Evolutionary conservation across 108 stramenopile species (phyloP), one percentile per base, ranked within the genome.

Genomic region (Aurantiochytrium sp.): DNA sequence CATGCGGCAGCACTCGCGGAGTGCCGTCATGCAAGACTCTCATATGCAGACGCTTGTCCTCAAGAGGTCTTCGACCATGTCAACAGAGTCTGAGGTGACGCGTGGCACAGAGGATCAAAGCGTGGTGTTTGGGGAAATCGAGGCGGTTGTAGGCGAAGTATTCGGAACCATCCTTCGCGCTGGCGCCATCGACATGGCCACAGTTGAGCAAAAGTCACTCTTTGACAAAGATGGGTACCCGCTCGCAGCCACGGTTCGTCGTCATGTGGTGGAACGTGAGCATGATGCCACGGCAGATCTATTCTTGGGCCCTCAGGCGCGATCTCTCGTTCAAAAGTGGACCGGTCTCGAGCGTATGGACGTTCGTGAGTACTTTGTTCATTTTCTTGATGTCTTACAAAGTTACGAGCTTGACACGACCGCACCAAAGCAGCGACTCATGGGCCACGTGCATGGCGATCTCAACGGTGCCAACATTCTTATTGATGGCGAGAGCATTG

Each of bases 401-500:
- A 28, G 18, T 23, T 69, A 69, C 25, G 64, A 69, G 42, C 64
- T 69, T 18, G 64, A 69, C 42, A 12, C 25, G 0, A 23, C 64
- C 1, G 64, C 64, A 35, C 8, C 45, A 6, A 83, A 83, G 51
- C 5, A 83, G 45, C 76, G 76, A 6, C 76, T 83, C 25, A 83
- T 53, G 51, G 76, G 76, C n/a, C 49, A 53, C 49, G 76, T 83
- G 19, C 76, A 83, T 23, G 76, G 76, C 51, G 76, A 83, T 23
- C 28, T 83, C 2, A 83, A 83, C 51, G 76, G 76, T 1, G 76
- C 76, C n/a, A 83, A 83, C 76, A 83, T 83, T 35, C 76, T 83
- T 23, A 83, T 83, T 83, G 76, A 83, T 45, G 51, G 76, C 51
- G 76, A 83, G 51, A 83, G 49, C 51, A 83, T 83, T 4, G 76